These are phyloP conservation scores for Viscum album DNA, from an alignment of 177 flowering plant genomes.

Conservation along the genomic window DNA sequence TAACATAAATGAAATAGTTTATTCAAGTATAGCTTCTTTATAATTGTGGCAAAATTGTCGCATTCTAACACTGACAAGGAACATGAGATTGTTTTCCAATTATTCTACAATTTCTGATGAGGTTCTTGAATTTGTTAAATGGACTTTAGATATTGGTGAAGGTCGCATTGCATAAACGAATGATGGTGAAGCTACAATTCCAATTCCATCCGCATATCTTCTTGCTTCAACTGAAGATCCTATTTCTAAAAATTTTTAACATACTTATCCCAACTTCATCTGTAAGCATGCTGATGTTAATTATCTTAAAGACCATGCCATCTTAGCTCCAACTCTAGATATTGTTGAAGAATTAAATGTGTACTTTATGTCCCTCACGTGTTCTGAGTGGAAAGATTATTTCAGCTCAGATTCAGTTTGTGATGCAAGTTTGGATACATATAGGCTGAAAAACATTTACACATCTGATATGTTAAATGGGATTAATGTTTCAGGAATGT, in stretches of 20 bases:
- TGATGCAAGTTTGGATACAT: too few relatives aligned
- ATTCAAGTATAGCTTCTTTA: too few relatives aligned
- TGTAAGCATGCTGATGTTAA: background rate
- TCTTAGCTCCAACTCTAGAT: constrained; percentile 1
- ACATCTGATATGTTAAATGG: background rate
- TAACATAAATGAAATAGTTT: too few relatives aligned
- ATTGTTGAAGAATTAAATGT: constrained; percentile 1
- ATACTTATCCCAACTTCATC: background rate
- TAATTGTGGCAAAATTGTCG: background rate
- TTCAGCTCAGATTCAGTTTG: too few relatives aligned
- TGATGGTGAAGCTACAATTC: background rate
- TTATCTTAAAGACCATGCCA: constrained; percentile 4
- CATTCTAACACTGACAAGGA: background rate
- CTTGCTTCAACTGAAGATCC: background rate
- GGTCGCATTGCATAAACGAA: background rate
- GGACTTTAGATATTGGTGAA: background rate
- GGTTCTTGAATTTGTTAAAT: background rate
- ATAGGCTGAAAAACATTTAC: too few relatives aligned
- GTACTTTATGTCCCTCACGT: constrained; percentile 1
- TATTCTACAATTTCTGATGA: background rate
- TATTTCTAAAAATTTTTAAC: background rate
- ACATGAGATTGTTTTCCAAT: background rate
- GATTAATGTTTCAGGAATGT: background rate
- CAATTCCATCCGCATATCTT: background rate
- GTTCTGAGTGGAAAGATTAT: background rate